Evolutionary conservation across 139 green algal species (phyloP), one percentile per base, ranked within the genome.

Genomic region (Diplosphaera chodatii): DNA sequence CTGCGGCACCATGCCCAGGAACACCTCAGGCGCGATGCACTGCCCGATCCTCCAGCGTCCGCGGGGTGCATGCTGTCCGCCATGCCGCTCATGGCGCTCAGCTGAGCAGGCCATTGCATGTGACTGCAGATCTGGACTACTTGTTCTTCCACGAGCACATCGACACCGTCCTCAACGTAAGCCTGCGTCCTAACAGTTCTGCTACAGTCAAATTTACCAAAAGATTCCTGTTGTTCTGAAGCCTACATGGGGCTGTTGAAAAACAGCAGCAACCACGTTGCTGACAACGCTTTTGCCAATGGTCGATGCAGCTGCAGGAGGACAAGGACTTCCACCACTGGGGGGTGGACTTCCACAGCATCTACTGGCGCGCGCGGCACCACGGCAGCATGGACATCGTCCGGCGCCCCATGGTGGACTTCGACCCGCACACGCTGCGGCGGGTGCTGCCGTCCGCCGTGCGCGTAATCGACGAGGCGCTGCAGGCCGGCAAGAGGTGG

Each of bases 381-480:
- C 6, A 84, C 40, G 71, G 82, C 15, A 80, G 80, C 32, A 71
- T 94, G 25, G 67, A 79, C 18, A 63, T 89, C 29, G 68, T 88
- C 4, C 72, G 89, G 22, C 67, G 76, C 2, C 82, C 83, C 62
- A 85, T 92, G 8, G 66, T 76, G 25, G 90, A 95, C 71, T 95
- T 95, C 81, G 86, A 92, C 69, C 79, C 80, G 4, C 74, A 91
- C 71, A 87, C 74, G 63, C 78, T 95, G 73, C 81, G 90, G 10
- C 73, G 77, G 18, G 86, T 75, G 4, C 80, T 95, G 23, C 90
- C 90, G 0, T 40, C 55, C 0, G 85, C 84, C 15, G 87, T 89
- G 2, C 66, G 73, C 3, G 55, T 66, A 0, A 55, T 91, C 4
- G 30, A 75, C 0, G 15, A 80, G 21, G 80, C 67, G 6, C 66